These are phyloP conservation scores for Dictyostelium brefeldianum DNA, from an alignment of 78 protist species.

Conservation along the genomic window DNA sequence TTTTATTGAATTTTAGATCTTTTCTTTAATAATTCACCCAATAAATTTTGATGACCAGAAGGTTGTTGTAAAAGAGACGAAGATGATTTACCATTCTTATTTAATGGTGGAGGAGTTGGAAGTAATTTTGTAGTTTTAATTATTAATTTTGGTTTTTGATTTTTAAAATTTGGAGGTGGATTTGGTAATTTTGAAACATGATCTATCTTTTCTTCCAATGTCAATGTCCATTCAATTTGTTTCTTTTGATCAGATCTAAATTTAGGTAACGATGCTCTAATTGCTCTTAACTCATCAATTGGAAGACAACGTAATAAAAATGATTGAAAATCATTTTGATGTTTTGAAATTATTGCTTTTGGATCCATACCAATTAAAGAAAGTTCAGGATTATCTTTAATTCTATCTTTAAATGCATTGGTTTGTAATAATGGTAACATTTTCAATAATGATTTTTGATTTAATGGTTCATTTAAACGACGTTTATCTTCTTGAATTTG, in stretches of 20 bases:
- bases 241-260: constrained; percentile 83
- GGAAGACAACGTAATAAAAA: constrained; percentile 45
- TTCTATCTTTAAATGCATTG: constrained; percentile 32
- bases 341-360: constrained; percentile 60
- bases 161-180: background rate
- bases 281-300: constrained; percentile 79
- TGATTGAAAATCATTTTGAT: constrained; percentile 83
- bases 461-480: constrained; percentile 59
- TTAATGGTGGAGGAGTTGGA: background rate
- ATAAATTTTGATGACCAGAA: constrained; percentile 4
- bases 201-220: constrained; percentile 59
- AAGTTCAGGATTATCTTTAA: constrained; percentile 71
- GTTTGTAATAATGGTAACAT: constrained; percentile 9
- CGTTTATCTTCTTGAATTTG: constrained; percentile 59
- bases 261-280: constrained; percentile 68
- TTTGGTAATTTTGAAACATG: constrained; percentile 27
- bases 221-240: constrained; percentile 75
- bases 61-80: background rate
- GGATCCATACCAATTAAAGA: constrained; percentile 73
- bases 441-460: constrained; percentile 40
- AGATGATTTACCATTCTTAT: background rate
- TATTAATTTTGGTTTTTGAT: background rate
- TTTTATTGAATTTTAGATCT: constrained; percentile 36
- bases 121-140: background rate
- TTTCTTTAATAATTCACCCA: constrained; percentile 50